Evolutionary conservation across 106 monocot species (phyloP).

Genomic region (Iris macrosiphon): DNA sequence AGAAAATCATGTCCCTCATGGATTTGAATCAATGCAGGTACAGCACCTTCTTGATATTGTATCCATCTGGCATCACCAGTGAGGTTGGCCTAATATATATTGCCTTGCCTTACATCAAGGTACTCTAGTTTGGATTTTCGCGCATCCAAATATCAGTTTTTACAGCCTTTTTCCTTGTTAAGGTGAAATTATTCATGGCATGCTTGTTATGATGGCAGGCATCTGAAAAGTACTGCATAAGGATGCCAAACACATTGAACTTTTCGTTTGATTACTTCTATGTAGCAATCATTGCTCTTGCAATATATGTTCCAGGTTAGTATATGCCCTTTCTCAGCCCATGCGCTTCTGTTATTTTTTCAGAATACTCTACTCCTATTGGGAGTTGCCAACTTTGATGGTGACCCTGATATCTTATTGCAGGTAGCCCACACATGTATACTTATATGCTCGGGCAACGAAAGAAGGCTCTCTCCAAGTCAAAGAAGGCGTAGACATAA

Average conservation of each 20-base stretch:
- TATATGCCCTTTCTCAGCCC: background rate
- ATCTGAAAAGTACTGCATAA: slow-evolving; percentile 56
- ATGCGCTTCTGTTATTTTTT: too few species aligned
- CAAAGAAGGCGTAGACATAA: slow-evolving; percentile 4
- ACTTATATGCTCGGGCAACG: slow-evolving; percentile 11
- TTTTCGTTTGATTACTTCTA: slow-evolving; percentile 61
- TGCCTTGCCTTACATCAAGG: slow-evolving; percentile 69
- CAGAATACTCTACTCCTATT: too few species aligned
- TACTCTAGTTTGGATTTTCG: slow-evolving; percentile 3
- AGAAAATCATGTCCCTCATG: background rate
- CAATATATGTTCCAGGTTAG: slow-evolving; percentile 39
- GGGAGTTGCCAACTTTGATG: too few species aligned
- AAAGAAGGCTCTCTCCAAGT: slow-evolving; percentile 10
- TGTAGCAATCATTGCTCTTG: slow-evolving; percentile 26
- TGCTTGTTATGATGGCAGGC: slow-evolving; percentile 11
- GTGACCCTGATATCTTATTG: background rate
- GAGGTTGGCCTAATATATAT: slow-evolving; percentile 71
- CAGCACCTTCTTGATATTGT: slow-evolving; percentile 72
- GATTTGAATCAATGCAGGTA: slow-evolving; percentile 34
- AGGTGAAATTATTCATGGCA: background rate
- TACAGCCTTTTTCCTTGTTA: background rate
- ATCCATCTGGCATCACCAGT: slow-evolving; percentile 73
- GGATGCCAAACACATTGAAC: slow-evolving; percentile 62
- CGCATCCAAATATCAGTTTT: too few species aligned
- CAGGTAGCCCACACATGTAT: slow-evolving; percentile 13